phyloP scores from a whole-genome alignment of 805 yeast genomes.

The Clavispora phyllophila region DNA sequence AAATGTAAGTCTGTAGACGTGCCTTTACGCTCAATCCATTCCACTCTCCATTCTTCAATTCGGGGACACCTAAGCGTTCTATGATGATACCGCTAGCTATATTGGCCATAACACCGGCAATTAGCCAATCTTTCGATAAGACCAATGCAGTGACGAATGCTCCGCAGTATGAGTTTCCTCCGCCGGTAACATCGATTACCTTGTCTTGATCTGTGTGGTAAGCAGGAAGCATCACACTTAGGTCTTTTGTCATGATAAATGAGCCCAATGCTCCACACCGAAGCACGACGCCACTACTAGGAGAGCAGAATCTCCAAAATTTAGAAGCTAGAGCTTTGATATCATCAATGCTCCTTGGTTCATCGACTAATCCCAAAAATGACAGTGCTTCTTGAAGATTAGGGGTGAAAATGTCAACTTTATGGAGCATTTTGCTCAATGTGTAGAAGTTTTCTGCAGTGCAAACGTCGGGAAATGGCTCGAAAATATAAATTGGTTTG shows the following conservation, averaged over 20 bases:
- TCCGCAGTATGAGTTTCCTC: constrained; percentile 43
- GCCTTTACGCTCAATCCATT: constrained; percentile 48
- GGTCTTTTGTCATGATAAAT: constrained; percentile 33
- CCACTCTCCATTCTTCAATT: constrained; percentile 44
- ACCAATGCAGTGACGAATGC: constrained; percentile 50
- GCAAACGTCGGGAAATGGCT: constrained; percentile 82
- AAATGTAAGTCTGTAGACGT: constrained; percentile 40
- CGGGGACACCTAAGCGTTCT: constrained; percentile 75
- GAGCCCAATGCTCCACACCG: constrained; percentile 79
- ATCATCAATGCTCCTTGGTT: constrained; percentile 27
- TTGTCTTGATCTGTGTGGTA: constrained; percentile 48
- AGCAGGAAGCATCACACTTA: constrained; percentile 57
- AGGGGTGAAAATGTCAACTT: constrained; percentile 67
- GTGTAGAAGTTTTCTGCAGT: constrained; percentile 36
- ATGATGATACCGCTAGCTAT: constrained; percentile 78
- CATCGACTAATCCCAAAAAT: constrained; percentile 48
- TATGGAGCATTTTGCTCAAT: constrained; percentile 34
- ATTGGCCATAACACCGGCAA: constrained; percentile 64
- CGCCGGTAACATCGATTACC: constrained; percentile 42
- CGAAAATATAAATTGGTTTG: constrained; percentile 60
- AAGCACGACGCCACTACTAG: constrained; percentile 49
- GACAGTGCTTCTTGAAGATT: constrained; percentile 79
- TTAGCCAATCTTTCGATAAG: constrained; percentile 43
- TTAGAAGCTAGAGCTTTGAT: constrained; percentile 28
- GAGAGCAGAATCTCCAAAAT: constrained; percentile 29